Percentiles rank a stretch among this genome's conserved stretches.
Conservation (phyloP, 2,329 filamentous ascomycete genomes). For the Coniochaeta sp. region DNA sequence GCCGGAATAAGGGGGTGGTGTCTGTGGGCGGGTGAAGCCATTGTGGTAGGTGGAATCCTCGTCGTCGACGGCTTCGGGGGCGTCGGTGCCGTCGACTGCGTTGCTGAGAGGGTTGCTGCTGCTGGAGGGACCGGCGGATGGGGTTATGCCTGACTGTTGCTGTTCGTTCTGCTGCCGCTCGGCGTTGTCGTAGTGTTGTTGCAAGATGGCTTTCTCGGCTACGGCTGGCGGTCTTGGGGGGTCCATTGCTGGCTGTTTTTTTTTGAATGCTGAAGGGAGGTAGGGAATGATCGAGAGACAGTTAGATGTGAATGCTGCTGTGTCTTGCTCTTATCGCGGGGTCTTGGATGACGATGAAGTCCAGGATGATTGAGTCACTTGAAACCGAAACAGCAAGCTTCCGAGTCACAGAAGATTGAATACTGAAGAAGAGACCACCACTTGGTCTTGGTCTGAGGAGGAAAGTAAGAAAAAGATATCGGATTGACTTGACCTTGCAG, state of each 20-base stretch:
- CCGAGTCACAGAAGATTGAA: neutral
- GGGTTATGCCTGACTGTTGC: neutral
- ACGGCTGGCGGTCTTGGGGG: neutral
- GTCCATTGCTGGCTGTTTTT: neutral
- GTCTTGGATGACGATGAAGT: neutral
- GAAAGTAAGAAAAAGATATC: neutral
- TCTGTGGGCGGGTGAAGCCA: neutral
- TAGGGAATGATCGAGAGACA: too few species aligned
- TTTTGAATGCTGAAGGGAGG: neutral
- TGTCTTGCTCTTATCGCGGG: neutral
- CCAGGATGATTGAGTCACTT: neutral
- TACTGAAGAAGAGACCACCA: neutral
- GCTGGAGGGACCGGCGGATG: neutral
- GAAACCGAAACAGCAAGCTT: neutral
- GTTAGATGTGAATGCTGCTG: neutral
- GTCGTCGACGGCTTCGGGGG: neutral
- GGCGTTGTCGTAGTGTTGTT: neutral
- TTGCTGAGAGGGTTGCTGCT: neutral
- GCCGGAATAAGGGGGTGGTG: constrained; percentile 27
- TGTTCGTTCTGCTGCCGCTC: neutral
- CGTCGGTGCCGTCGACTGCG: neutral
- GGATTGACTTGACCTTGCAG: neutral
- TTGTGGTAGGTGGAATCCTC: neutral
- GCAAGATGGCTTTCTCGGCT: constrained; percentile 6
- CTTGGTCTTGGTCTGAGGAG: neutral